Evolutionary conservation across 2,329 filamentous ascomycete genomes (phyloP), one percentile per base, ranked within the genome.

Genomic region (Colletotrichum sp.): DNA sequence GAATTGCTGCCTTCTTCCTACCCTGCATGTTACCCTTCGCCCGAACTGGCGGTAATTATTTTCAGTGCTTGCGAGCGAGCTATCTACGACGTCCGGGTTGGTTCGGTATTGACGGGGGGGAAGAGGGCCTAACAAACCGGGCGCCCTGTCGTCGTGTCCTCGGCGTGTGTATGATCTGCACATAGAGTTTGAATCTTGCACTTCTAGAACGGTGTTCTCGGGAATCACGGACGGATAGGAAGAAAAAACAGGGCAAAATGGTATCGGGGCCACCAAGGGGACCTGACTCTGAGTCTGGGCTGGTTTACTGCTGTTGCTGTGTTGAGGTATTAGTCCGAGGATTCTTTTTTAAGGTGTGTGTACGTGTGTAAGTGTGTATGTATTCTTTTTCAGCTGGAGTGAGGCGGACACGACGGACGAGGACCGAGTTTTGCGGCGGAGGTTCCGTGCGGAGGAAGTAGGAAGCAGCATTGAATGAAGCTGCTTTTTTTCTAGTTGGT

Each of bases 161-260:
- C 34, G 63, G 73, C 69, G 8, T 48, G 30, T 48, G 69, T 68
- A 44, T 73, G 69, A 75, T 73, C 63, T 64, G 32, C 69, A 24
- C 6, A 39, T 44, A 72, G 55, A 68, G 63, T 72, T 68, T 63
- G 22, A 48, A 57, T 44, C 52, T 34, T 67, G 55, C 44, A 32
- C 70, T 75, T 75, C 69, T 73, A 75, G 69, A 75, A 75, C 30
- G 57, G 64, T 44, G 60, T 68, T 64, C 63, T 75, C 32, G 39
- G 63, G 28, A 26, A 28, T 12, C 30, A 24, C 34, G 69, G 59
- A 32, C 36, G 16, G 32, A 64, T 13, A 39, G 32, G 9, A 34
- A n/a, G n/a, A 52, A 52, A 22, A 52, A 52, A 52, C n/a, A 52
- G 44, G 44, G 44, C n/a, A 52, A 52, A 22, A 52, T 12, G 39